These are phyloP conservation scores for Eimeria praecox DNA, from an alignment of 169 alveolate genomes.

Conservation along the genomic window DNA sequence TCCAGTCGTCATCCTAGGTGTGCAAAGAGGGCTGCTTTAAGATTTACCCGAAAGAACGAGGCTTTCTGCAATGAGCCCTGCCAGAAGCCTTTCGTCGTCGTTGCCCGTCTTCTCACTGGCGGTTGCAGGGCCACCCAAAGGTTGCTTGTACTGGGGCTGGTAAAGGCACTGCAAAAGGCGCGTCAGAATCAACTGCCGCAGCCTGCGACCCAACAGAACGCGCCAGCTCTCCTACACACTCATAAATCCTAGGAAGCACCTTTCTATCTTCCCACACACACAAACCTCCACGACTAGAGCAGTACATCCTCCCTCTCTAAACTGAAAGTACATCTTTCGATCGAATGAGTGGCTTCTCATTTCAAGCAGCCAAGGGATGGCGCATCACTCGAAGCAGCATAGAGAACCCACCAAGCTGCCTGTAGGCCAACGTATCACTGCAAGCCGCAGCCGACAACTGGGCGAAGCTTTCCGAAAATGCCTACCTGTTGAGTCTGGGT, in stretches of 20 bases:
- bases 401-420: background rate
- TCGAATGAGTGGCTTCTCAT: background rate
- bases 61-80: constrained; percentile 64
- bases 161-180: constrained; percentile 74
- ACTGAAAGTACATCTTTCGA: no score
- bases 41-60: constrained; percentile 55
- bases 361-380: background rate
- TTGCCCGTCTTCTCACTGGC: constrained; percentile 27
- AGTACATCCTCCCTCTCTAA: background rate
- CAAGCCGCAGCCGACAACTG: background rate
- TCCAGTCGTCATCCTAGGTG: background rate
- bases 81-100: constrained; percentile 41
- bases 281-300: background rate
- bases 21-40: background rate
- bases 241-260: background rate
- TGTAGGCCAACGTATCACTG: background rate
- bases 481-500: constrained; percentile 77
- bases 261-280: background rate
- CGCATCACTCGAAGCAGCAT: background rate
- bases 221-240: background rate
- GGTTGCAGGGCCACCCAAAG: constrained; percentile 35
- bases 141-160: constrained; percentile 53
- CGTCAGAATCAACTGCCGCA: constrained; percentile 79
- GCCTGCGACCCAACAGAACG: constrained; percentile 6
- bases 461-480: background rate